A percentile compares a stretch with the other conserved stretches of the same genome.
Conservation (phyloP, 2,329 filamentous ascomycete species). For the Fusarium phyllophilum region DNA sequence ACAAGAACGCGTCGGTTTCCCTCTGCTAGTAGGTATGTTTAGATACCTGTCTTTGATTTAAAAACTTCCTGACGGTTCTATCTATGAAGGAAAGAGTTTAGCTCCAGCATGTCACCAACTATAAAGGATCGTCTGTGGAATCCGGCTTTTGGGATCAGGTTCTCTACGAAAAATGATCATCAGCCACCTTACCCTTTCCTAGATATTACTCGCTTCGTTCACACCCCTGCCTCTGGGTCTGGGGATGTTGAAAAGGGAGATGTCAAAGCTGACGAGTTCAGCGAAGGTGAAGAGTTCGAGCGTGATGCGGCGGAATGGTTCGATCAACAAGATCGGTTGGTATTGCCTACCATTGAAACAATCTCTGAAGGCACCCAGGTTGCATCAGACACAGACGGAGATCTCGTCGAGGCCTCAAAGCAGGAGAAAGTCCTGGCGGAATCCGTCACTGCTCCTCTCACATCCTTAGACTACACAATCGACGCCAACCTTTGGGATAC, state of each 20-base stretch:
- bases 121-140: slow-evolving; percentile 44
- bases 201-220: slow-evolving; percentile 43
- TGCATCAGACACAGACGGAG: neutral
- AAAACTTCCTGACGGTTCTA: slow-evolving; percentile 17
- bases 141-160: slow-evolving; percentile 46
- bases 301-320: slow-evolving; percentile 41
- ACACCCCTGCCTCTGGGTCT: slow-evolving; percentile 16
- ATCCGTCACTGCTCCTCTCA: slow-evolving; percentile 38
- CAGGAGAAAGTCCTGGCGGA: neutral
- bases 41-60: neutral
- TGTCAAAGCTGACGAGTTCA: slow-evolving; percentile 30
- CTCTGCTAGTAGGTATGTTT: slow-evolving; percentile 32
- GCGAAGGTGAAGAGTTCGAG: slow-evolving; percentile 41
- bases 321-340: slow-evolving; percentile 35
- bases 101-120: slow-evolving; percentile 32
- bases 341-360: neutral
- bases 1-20: slow-evolving; percentile 25
- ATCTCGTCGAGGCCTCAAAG: slow-evolving; percentile 10
- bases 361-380: slow-evolving; percentile 10
- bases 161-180: slow-evolving; percentile 37
- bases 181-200: slow-evolving; percentile 42
- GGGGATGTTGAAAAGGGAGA: neutral
- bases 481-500: slow-evolving; percentile 47
- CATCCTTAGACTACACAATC: slow-evolving; percentile 46
- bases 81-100: slow-evolving; percentile 12